Conservation (phyloP, 2,329 filamentous ascomycete species). For the Ophiocordyceps camponoti-rufipedis region DNA sequence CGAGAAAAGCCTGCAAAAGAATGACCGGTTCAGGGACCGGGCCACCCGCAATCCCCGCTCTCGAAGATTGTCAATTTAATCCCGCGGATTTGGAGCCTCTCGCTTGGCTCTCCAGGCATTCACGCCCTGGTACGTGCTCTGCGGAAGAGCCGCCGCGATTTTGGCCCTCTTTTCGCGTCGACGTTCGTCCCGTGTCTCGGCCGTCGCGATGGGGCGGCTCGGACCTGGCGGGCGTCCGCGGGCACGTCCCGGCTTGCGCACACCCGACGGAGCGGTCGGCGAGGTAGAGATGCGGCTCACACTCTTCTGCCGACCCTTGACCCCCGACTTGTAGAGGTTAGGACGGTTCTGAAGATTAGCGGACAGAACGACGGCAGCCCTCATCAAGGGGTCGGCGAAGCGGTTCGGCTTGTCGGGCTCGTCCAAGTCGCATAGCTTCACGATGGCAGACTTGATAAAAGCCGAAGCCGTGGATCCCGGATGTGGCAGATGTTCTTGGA, state of each 20-base stretch:
- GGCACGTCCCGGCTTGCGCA: neutral
- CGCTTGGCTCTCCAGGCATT: conserved; percentile 9
- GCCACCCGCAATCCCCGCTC: too few relatives aligned
- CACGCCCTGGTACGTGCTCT: conserved; percentile 8
- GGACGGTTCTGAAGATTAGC: conserved; percentile 7
- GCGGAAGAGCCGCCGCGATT: neutral
- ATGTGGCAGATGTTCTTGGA: conserved; percentile 2
- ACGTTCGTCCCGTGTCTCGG: neutral
- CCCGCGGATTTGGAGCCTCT: neutral
- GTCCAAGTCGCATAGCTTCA: conserved; percentile 4
- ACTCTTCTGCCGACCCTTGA: neutral
- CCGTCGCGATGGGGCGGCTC: neutral
- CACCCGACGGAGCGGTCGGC: neutral
- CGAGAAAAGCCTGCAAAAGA: too few relatives aligned
- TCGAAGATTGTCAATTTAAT: neutral
- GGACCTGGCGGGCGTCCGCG: neutral
- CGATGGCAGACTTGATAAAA: conserved; percentile 5
- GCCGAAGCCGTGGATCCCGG: conserved; percentile 2
- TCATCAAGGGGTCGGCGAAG: conserved; percentile 11
- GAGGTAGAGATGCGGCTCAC: too few relatives aligned
- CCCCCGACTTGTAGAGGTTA: conserved; percentile 4
- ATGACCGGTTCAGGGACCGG: too few relatives aligned
- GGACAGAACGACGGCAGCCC: conserved; percentile 10
- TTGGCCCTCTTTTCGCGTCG: neutral
- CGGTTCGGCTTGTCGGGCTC: neutral